These are phyloP conservation scores for Lichtheimia ramosa DNA, from an alignment of 371 early-diverging fungal genomes.

Conservation along the genomic window DNA sequence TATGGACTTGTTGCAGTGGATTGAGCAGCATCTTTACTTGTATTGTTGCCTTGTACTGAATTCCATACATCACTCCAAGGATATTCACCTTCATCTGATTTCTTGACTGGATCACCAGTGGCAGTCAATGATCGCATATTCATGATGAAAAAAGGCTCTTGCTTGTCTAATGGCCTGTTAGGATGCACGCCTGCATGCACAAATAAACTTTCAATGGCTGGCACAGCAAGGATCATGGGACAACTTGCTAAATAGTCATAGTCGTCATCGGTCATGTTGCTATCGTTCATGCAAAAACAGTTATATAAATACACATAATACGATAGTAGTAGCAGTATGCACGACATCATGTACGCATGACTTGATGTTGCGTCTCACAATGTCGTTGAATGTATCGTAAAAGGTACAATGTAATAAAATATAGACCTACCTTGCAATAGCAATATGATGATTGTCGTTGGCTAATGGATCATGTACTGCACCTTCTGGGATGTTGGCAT, in stretches of 20 bases:
- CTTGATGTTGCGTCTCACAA: background rate
- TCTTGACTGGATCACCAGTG: constrained; percentile 29
- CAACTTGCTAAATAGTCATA: constrained; percentile 60
- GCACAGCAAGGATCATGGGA: constrained; percentile 61
- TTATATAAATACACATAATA: too few relatives aligned
- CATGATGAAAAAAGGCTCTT: constrained; percentile 59
- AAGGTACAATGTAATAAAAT: too few relatives aligned
- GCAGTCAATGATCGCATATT: constrained; percentile 58
- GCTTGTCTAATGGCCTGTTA: constrained; percentile 12
- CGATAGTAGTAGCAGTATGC: too few relatives aligned
- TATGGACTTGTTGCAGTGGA: constrained; percentile 4
- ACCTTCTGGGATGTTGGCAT: constrained; percentile 34
- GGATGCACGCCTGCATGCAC: constrained; percentile 75
- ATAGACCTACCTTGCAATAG: constrained; percentile 39
- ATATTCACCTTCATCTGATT: background rate
- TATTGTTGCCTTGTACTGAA: constrained; percentile 13
- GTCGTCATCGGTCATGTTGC: constrained; percentile 48
- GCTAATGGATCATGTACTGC: constrained; percentile 42
- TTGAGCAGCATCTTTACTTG: background rate
- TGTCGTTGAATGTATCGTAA: background rate
- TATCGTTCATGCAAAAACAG: constrained; percentile 10
- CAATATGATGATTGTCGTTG: constrained; percentile 37
- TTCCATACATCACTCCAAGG: constrained; percentile 54
- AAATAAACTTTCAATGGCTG: constrained; percentile 53
- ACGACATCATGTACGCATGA: background rate